Percentiles rank a stretch among this genome's conserved stretches.
Evolutionary conservation across 352 stramenopile genomes (phyloP).

Genomic region (Phytophthora lateralis): DNA sequence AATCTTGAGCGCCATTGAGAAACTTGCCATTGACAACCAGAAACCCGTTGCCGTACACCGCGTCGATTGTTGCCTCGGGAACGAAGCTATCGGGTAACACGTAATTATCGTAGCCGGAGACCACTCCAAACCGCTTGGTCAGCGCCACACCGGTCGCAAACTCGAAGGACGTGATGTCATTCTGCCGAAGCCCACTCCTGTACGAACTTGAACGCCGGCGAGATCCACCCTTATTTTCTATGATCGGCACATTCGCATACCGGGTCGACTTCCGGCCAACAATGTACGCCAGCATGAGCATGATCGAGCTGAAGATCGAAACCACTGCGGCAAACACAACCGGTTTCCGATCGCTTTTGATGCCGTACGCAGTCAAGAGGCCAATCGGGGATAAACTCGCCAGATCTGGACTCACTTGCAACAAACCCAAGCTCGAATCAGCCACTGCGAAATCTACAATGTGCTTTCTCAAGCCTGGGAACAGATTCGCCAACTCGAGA

Average conservation of each 20-base stretch:
- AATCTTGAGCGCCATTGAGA: constrained; percentile 36
- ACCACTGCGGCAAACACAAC: constrained; percentile 24
- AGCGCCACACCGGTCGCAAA: constrained; percentile 27
- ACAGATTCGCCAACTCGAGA: constrained; percentile 20
- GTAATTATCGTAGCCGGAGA: constrained; percentile 36
- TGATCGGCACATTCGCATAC: not conserved
- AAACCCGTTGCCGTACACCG: constrained; percentile 48
- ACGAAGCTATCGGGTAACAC: constrained; percentile 12
- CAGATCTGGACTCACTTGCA: constrained; percentile 14
- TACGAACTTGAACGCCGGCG: constrained; percentile 11
- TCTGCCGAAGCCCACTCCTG: constrained; percentile 7
- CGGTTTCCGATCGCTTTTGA: constrained; percentile 10
- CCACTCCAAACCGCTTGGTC: constrained; percentile 26
- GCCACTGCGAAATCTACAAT: constrained; percentile 16
- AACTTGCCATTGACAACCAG: constrained; percentile 44
- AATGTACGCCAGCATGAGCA: constrained; percentile 29
- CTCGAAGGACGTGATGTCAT: constrained; percentile 29
- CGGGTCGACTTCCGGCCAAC: constrained; percentile 18
- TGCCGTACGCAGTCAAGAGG: constrained; percentile 25
- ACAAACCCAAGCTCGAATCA: constrained; percentile 6
- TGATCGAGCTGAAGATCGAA: constrained; percentile 27
- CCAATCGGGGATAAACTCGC: constrained; percentile 24
- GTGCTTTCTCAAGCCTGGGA: constrained; percentile 12
- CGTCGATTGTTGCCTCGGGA: constrained; percentile 34
- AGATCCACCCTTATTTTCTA: not conserved